Evolutionary conservation across 108 stramenopile genomes (phyloP), one percentile per base, ranked within the genome.

Genomic region (Conticribra weissflogii): DNA sequence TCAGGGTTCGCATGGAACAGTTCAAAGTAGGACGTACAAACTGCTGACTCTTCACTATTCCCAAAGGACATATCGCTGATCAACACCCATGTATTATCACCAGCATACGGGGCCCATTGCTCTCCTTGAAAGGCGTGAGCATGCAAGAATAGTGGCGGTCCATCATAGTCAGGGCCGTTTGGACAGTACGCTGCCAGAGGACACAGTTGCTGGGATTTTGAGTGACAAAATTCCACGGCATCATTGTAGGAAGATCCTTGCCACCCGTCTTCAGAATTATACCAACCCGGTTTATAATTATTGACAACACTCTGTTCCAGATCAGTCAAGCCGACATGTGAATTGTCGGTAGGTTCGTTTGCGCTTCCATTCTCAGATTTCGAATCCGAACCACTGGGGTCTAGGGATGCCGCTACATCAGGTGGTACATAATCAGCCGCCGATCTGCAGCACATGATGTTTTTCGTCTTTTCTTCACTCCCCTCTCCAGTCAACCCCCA

Each of bases 361-460:
- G n/a, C n/a, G n/a, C n/a, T n/a, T n/a, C n/a, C n/a, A n/a, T n/a
- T n/a, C n/a, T n/a, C n/a, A n/a, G n/a, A n/a, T n/a, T n/a, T n/a
- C n/a, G n/a, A n/a, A n/a, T n/a, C n/a, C n/a, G n/a, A n/a, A n/a
- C n/a, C n/a, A n/a, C n/a, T n/a, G n/a, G n/a, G n/a, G n/a, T n/a
- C n/a, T n/a, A n/a, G n/a, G n/a, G n/a, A n/a, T n/a, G n/a, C n/a
- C n/a, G n/a, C n/a, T n/a, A n/a, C n/a, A n/a, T n/a, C n/a, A n/a
- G n/a, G n/a, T n/a, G n/a, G n/a, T n/a, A n/a, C n/a, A n/a, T n/a
- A n/a, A n/a, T n/a, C n/a, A n/a, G n/a, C n/a, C n/a, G n/a, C n/a
- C n/a, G n/a, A n/a, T n/a, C n/a, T n/a, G 31, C 71, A 72, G 16
- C 71, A 72, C 71, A 77, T 77, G 47, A 77, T 63, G 31, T 77